Conservation (phyloP, 257 asterid species). For the Hygrophila difformis region DNA sequence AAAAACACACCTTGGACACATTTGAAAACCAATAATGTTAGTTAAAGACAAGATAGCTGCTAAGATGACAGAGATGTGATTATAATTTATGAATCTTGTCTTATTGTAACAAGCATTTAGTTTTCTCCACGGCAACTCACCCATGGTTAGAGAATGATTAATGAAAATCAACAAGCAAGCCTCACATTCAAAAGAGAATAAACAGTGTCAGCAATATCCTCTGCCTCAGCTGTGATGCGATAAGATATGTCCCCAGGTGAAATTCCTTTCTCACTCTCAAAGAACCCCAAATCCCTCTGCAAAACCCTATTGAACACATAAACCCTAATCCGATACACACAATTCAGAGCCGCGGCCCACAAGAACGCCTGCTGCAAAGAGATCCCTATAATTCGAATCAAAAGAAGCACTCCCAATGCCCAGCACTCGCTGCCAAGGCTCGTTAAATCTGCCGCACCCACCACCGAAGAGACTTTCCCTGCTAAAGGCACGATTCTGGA, state of each 20-base stretch:
- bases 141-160: not conserved
- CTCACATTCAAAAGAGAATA: slow-evolving; percentile 69
- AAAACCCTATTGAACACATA: slow-evolving; percentile 58
- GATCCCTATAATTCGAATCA: slow-evolving; percentile 42
- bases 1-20: not conserved
- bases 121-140: not conserved
- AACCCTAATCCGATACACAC: slow-evolving; percentile 45
- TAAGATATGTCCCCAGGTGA: slow-evolving; percentile 72
- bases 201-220: slow-evolving; percentile 69
- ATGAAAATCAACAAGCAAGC: not conserved
- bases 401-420: slow-evolving; percentile 34
- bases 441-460: slow-evolving; percentile 21
- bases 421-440: slow-evolving; percentile 33
- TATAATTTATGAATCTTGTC: no score
- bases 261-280: slow-evolving; percentile 63
- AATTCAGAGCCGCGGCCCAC: slow-evolving; percentile 85
- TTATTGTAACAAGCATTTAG: not conserved
- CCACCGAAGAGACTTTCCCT: slow-evolving; percentile 39
- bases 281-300: slow-evolving; percentile 68
- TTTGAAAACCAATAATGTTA: not conserved
- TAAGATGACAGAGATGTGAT: no score
- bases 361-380: slow-evolving; percentile 67
- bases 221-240: slow-evolving; percentile 84
- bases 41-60: no score
- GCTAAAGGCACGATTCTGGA: slow-evolving; percentile 63